Conservation (phyloP, 2,329 filamentous ascomycete genomes). For the Neospermospora avenae region DNA sequence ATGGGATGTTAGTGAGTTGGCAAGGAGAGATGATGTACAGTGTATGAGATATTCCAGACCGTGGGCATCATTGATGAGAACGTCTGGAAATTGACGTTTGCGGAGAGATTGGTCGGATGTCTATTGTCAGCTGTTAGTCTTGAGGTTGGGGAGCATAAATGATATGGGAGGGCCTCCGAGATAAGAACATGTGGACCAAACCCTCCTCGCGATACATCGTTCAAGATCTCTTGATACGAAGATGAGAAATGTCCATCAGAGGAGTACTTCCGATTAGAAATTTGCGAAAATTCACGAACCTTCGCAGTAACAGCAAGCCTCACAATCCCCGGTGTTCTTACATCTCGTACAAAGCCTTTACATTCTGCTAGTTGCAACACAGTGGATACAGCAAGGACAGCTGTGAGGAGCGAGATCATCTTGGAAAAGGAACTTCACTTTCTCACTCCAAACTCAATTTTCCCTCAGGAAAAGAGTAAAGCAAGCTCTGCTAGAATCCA, state of each 20-base stretch:
- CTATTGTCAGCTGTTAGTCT: not conserved
- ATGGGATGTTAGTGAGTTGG: not conserved
- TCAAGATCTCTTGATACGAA: not conserved
- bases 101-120: not conserved
- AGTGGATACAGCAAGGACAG: not conserved
- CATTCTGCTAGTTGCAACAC: not conserved
- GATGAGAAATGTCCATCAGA: not conserved
- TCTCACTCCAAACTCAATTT: too few species aligned
- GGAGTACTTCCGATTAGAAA: not conserved
- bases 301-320: not conserved
- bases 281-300: not conserved
- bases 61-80: not conserved
- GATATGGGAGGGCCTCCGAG: too few species aligned
- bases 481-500: too few species aligned
- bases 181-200: too few species aligned
- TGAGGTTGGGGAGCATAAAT: too few species aligned
- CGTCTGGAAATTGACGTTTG: not conserved
- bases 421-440: not conserved
- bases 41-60: conserved; percentile 9
- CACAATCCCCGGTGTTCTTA: not conserved
- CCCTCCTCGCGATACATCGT: not conserved
- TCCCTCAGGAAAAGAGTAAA: too few species aligned
- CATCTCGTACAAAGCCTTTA: not conserved
- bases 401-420: not conserved
- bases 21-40: not conserved